Evolutionary conservation across 164 flowering plant genomes (phyloP).

Genomic region (Stephania cephalantha): DNA sequence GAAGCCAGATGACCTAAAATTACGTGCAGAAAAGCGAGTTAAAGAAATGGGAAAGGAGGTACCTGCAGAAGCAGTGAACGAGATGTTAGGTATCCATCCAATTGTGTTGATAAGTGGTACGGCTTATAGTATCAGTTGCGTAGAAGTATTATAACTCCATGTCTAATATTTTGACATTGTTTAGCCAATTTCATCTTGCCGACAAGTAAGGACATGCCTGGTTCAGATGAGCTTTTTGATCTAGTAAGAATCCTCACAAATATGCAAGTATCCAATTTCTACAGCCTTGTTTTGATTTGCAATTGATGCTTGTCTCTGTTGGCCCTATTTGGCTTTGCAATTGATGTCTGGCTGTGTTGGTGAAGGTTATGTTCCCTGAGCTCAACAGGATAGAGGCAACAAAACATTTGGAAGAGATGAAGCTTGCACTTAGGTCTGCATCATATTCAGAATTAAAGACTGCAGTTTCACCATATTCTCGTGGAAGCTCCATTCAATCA

Average conservation of each 20-base stretch:
- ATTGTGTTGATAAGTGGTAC: not conserved
- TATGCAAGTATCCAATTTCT: not conserved
- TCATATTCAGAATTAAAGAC: slow-evolving; percentile 13
- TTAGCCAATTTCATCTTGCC: slow-evolving; percentile 54
- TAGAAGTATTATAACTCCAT: not conserved
- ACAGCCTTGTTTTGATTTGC: not conserved
- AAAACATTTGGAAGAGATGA: slow-evolving; percentile 52
- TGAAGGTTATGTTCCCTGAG: slow-evolving; percentile 46
- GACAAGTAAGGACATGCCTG: slow-evolving; percentile 45
- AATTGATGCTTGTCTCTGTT: slow-evolving; percentile 1
- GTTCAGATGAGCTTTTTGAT: slow-evolving; percentile 54
- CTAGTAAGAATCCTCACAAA: slow-evolving; percentile 25
- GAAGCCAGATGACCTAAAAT: slow-evolving; percentile 39
- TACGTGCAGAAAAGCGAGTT: slow-evolving; percentile 43
- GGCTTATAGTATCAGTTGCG: not conserved
- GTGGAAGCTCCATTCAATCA: slow-evolving; percentile 23
- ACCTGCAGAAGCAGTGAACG: slow-evolving; percentile 50
- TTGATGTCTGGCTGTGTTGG: slow-evolving; percentile 5
- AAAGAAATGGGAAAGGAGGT: slow-evolving; percentile 69
- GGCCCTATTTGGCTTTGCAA: not conserved
- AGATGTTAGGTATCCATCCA: slow-evolving; percentile 42
- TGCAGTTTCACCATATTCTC: slow-evolving; percentile 18
- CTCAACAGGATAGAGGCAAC: slow-evolving; percentile 36
- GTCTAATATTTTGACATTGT: slow-evolving; percentile 3
- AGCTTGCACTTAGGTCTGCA: slow-evolving; percentile 24